These are phyloP conservation scores for Dryas integrifolia DNA, from an alignment of 331 rosid species.

Conservation along the genomic window DNA sequence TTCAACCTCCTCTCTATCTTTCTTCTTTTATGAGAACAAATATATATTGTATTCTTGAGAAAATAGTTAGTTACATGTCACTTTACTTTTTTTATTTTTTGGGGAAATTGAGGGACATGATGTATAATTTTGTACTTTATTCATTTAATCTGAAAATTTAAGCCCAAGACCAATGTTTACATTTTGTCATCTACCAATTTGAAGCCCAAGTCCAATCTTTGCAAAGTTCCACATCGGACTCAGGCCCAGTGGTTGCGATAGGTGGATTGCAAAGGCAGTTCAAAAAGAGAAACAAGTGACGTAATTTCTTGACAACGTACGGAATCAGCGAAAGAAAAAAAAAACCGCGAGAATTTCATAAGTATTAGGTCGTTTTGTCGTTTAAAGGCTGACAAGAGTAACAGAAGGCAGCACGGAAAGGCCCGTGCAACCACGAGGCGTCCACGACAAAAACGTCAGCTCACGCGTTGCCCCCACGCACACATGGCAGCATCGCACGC, in stretches of 20 bases:
- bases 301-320: not conserved
- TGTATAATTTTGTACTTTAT: not conserved
- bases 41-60: not conserved
- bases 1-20: not conserved
- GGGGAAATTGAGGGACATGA: not conserved
- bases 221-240: too few species aligned
- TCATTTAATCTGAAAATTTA: not conserved
- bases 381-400: not conserved
- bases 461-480: conserved; percentile 23
- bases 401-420: not conserved
- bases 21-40: not conserved
- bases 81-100: not conserved
- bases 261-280: not conserved
- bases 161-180: not conserved
- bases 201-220: not conserved
- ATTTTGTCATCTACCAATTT: not conserved
- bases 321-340: not conserved
- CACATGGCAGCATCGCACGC: conserved; percentile 16
- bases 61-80: not conserved
- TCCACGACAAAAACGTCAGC: conserved; percentile 28
- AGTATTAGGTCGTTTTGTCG: conserved; percentile 6
- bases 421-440: conserved; percentile 31
- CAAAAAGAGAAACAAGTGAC: not conserved
- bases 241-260: too few species aligned
- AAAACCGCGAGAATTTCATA: not conserved